Evolutionary conservation across 2,329 filamentous ascomycete genomes (phyloP), one percentile per base, ranked within the genome.

Genomic region (Fusarium udum): DNA sequence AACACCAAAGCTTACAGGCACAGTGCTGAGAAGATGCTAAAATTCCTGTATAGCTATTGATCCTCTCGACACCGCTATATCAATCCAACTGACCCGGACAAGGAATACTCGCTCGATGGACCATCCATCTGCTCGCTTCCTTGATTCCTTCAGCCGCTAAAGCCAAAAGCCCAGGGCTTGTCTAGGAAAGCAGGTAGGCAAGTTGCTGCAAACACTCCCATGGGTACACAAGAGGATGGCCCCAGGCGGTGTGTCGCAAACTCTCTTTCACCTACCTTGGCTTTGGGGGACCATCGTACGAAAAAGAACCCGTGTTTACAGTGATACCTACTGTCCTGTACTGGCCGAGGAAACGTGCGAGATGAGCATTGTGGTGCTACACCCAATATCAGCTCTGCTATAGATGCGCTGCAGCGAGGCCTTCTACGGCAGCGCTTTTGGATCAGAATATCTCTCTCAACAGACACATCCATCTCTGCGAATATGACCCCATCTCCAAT

Each of bases 151-250:
- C 64, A 72, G 72, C 67, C 71, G 60, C 71, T 74, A 74, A 48
- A 58, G 42, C 40, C 55, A 58, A 69, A 62, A 37, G 67, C 59
- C 52, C 59, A 40, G 36, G 52, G 40, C 67, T 67, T 48, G 42
- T 37, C 42, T 36, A 28, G 24, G 55, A 52, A 28, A 39, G 51
- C 26, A 48, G n/a, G 55, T 67, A 28, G 51, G 36, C 37, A 55
- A 55, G 42, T 67, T 70, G 75, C 60, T 76, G 73, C 69, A 76
- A 77, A 65, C 71, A 77, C 75, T 77, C 75, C 73, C 75, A 65
- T 52, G 63, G 52, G 59, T 76, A 68, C 70, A 71, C 59, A 75
- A 42, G 51, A 73, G 63, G 61, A 75, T 67, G 67, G 52, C 61
- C 64, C 69, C 72, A 64, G 68, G 75, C 75, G 73, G 76, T 77